Evolutionary conservation across 495 filamentous ascomycete genomes (phyloP), one percentile per base, ranked within the genome.

Genomic region (Aspergillus sparsus): DNA sequence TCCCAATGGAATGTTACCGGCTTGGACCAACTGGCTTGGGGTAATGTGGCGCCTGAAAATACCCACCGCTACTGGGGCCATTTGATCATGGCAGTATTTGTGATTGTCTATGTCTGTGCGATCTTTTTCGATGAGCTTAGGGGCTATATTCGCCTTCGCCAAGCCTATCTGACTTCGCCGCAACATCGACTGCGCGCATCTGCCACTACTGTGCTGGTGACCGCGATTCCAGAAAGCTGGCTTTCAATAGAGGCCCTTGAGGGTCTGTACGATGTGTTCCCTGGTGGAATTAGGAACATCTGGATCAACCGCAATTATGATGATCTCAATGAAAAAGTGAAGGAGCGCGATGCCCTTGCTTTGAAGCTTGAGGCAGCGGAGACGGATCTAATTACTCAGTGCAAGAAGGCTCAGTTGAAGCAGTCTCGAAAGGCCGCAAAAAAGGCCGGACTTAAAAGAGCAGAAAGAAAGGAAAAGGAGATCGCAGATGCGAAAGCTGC

Each of bases 231-330:
- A 15, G 79, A 83, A 34, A 91, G 91, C 67, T 98, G 93, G 93
- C 84, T 96, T 11, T 89, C 82, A 27, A 79, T 89, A 45, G 85
- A 96, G 53, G 89, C 91, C 9, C 79, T 98, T 11, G 82, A 87
- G 44, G 86, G 83, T 0, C 78, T 98, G n/a, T 98, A 94, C 65
- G 94, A 98, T 71, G 92, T 98, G 7, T 98, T 97, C 66, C 94
- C 94, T 3, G 94, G 94, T 44, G 94, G 94, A 49, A 87, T 98
- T 70, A 85, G 92, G 55, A 97, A 97, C 70, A 92, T 98, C 36
- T 98, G 93, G 91, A 88, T 97, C 61, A 97, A 97, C 54, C 87
- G 94, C 21, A 90, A 98, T 67, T 93, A 89, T 58, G 91, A 94
- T 55, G 86, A 90, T 31, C 83, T 98, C 11, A 82, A 89, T 53